phyloP scores from a whole-genome alignment of 257 asterid genomes.

The Henckelia pumila region DNA sequence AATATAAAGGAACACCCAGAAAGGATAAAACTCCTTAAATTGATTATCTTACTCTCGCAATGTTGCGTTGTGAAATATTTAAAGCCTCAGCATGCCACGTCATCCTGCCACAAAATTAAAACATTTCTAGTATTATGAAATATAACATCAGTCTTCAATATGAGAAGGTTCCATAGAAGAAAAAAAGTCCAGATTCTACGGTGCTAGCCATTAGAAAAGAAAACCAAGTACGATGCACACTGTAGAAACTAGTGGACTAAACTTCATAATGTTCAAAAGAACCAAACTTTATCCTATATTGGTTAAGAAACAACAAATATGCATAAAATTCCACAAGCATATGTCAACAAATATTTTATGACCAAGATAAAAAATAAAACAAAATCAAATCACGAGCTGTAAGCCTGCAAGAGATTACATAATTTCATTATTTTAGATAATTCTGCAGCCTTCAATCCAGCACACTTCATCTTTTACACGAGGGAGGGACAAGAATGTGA shows the following conservation, averaged over 20 bases:
- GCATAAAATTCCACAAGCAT: conserved; percentile 1
- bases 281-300: background rate
- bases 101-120: conserved; percentile 59
- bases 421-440: background rate
- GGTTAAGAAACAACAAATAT: background rate
- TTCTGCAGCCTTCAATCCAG: background rate
- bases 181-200: background rate
- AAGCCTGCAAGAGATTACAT: background rate
- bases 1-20: background rate
- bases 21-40: conserved; percentile 3
- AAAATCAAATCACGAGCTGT: background rate
- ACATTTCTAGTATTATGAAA: conserved; percentile 24
- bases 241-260: background rate
- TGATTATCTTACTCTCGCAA: conserved; percentile 72
- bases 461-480: too few relatives aligned
- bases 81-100: conserved; percentile 91
- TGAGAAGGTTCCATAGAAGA: conserved; percentile 11
- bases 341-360: background rate
- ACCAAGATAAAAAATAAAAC: background rate
- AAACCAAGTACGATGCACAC: background rate
- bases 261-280: background rate
- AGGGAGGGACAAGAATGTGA: background rate
- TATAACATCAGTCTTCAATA: conserved; percentile 15
- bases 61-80: conserved; percentile 85
- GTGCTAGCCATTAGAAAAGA: background rate